phyloP scores from a whole-genome alignment of 495 filamentous ascomycete species.

The Darksidea phi region DNA sequence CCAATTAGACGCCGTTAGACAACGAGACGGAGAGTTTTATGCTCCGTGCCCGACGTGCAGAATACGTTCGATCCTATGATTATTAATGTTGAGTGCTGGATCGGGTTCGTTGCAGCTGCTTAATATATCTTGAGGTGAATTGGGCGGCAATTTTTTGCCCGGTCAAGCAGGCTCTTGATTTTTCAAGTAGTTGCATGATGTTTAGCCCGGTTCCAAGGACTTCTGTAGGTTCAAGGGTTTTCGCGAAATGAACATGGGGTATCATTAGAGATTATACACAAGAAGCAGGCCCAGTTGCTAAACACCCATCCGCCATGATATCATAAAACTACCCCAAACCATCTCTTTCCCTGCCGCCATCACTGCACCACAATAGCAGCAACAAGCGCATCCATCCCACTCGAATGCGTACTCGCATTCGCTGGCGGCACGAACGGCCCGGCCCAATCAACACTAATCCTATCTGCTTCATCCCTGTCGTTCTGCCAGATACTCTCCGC shows the following conservation, averaged over 20 bases:
- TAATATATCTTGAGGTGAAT: too few species aligned
- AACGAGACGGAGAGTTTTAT: too few species aligned
- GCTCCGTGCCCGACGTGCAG: too few species aligned
- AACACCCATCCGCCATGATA: neutral
- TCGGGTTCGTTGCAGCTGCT: too few species aligned
- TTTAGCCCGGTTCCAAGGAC: too few species aligned
- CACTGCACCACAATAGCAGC: constrained; percentile 50
- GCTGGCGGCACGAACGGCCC: constrained; percentile 51
- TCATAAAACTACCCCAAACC: neutral
- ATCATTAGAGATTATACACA: constrained; percentile 22
- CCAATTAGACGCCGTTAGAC: too few species aligned
- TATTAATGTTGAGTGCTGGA: too few species aligned
- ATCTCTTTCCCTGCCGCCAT: neutral
- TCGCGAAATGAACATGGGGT: constrained; percentile 3
- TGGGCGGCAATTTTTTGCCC: too few species aligned
- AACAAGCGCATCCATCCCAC: constrained; percentile 68
- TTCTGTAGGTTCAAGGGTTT: too few species aligned
- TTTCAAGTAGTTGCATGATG: too few species aligned
- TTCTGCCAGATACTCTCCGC: constrained; percentile 68
- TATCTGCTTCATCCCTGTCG: constrained; percentile 53
- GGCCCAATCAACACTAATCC: constrained; percentile 59
- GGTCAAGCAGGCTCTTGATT: too few species aligned
- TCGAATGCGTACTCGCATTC: constrained; percentile 62
- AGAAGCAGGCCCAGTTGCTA: neutral
- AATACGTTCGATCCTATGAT: too few species aligned